Evolutionary conservation across 1,139 yeast genomes (phyloP), one percentile per base, ranked within the genome.

Genomic region (Saccharomyces hybrid): DNA sequence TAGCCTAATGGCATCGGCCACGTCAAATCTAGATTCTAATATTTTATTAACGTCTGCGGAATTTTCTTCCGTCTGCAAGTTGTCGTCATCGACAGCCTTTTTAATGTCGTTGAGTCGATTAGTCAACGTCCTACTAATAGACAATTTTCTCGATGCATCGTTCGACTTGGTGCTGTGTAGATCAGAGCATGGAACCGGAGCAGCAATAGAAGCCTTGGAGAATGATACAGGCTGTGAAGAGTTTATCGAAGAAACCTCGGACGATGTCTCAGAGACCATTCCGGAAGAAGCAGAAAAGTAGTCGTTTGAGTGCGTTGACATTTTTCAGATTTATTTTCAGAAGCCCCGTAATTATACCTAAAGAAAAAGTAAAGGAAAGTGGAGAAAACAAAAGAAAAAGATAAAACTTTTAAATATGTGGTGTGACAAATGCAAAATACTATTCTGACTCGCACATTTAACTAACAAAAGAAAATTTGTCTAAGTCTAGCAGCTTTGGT

Each of bases 1-100:
- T 49, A 66, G 29, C 51, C 64, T 57, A 31, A 66, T 47, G 5
- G 71, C 71, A 57, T 67, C 71, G 8, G 62, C 70, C 1, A 66
- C 51, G 49, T 65, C 71, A 50, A 67, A 66, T 47, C 60, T 54
- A 5, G 60, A 57, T 41, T 59, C 59, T 42, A 68, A 50, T 6
- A 64, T 51, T 28, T 52, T 56, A 46, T 61, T 61, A 41, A 61
- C 52, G 50, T 58, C 59, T 3, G 51, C 51, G 6, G 53, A 34
- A 6, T 52, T 53, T 14, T 48, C 41, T 9, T 57, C 59, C 1
- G 65, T 55, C 47, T 63, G 67, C 51, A 51, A 51, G 32, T 64
- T 64, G 41, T 65, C 69, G 53, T 66, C 69, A 23, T 59, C 57
- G 16, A 65, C 64, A 4, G 67, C 66, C 9, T 59, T 57, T 48